phyloP scores from a whole-genome alignment of 768 basidiomycete species.

The Termitomyces sp. region DNA sequence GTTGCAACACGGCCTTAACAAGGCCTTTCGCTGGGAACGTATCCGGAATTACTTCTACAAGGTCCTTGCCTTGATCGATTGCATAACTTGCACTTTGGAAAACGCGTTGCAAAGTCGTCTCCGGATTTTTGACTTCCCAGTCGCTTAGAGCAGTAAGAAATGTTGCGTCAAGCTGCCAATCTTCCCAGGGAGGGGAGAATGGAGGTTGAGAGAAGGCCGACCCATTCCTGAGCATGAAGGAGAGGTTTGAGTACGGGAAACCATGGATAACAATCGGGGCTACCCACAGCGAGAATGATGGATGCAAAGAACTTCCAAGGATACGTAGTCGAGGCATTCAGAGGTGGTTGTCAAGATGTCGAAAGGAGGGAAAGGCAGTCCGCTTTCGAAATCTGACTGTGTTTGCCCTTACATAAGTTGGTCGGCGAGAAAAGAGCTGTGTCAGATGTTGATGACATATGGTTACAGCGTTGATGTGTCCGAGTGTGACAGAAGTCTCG shows the following conservation, averaged over 20 bases:
- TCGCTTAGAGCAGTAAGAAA: constrained; percentile 10
- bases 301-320: too few species aligned
- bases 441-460: not conserved
- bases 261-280: too few species aligned
- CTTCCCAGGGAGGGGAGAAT: not conserved
- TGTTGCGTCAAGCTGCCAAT: constrained; percentile 10
- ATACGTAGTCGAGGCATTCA: not conserved
- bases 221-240: not conserved
- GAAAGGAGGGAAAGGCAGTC: not conserved
- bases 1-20: constrained; percentile 2
- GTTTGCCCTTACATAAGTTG: not conserved
- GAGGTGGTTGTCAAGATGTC: not conserved
- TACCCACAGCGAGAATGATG: not conserved
- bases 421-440: not conserved
- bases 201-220: not conserved
- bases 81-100: constrained; percentile 5
- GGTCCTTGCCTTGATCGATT: constrained; percentile 4
- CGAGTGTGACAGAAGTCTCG: too few species aligned
- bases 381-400: too few species aligned
- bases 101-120: constrained; percentile 7
- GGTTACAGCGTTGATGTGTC: too few species aligned
- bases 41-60: constrained; percentile 9
- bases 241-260: not conserved
- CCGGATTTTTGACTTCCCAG: constrained; percentile 10
- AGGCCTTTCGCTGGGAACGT: constrained; percentile 17